These are phyloP conservation scores for Strobilomyces dryophilus DNA, from an alignment of 768 basidiomycete species.

Conservation along the genomic window DNA sequence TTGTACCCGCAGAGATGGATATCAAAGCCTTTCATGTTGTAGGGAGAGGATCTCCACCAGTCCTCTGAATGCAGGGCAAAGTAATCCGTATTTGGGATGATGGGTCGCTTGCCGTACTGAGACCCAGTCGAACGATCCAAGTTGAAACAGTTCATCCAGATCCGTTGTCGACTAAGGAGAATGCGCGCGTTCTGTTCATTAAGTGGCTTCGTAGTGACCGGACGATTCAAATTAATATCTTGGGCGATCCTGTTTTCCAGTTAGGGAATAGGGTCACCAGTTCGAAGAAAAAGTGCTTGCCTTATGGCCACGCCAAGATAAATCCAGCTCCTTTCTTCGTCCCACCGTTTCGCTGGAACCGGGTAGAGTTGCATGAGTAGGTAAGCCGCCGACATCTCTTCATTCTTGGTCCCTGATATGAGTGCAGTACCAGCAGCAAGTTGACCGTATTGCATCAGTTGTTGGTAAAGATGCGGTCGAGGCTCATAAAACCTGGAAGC, in stretches of 20 bases:
- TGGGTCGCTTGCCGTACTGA: slow-evolving; percentile 85
- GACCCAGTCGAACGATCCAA: slow-evolving; percentile 85
- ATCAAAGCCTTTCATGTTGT: slow-evolving; percentile 71
- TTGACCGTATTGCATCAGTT: slow-evolving; percentile 72
- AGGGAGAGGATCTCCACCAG: slow-evolving; percentile 68
- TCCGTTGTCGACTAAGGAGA: slow-evolving; percentile 83
- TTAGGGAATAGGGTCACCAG: slow-evolving; percentile 2
- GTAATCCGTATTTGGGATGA: slow-evolving; percentile 74
- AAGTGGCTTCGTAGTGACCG: slow-evolving; percentile 63
- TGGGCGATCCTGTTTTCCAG: slow-evolving; percentile 65
- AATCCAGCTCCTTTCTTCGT: slow-evolving; percentile 87
- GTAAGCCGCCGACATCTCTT: slow-evolving; percentile 85
- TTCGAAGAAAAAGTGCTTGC: slow-evolving; percentile 33
- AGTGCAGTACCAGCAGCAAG: slow-evolving; percentile 74
- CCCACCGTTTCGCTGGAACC: slow-evolving; percentile 74
- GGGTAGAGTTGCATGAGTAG: slow-evolving; percentile 75
- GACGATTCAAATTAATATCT: slow-evolving; percentile 84
- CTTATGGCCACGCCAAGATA: slow-evolving; percentile 87
- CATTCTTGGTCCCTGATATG: slow-evolving; percentile 71
- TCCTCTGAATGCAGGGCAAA: slow-evolving; percentile 64
- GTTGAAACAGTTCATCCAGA: slow-evolving; percentile 90
- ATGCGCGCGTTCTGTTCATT: slow-evolving; percentile 83
- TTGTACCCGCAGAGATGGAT: slow-evolving; percentile 80
- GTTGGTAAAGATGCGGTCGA: slow-evolving; percentile 64
- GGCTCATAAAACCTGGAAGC: slow-evolving; percentile 77